A percentile compares a stretch with the other conserved stretches of the same genome.
Evolutionary conservation across 2,329 filamentous ascomycete genomes (phyloP).

Genomic region (Penicillium decumbens): DNA sequence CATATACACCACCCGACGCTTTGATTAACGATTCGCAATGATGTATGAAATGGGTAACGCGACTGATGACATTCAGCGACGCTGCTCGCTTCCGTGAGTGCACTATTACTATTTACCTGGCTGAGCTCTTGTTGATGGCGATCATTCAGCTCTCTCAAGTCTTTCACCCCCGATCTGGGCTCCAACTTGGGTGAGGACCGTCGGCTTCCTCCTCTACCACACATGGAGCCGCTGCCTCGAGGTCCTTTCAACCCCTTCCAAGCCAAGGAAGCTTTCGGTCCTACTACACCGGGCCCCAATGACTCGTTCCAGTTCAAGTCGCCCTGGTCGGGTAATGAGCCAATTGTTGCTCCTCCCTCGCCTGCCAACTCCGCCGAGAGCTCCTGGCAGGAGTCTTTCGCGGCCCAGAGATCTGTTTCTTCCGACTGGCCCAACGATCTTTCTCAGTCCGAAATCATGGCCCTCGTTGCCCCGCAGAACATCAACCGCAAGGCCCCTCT

Average conservation of each 20-base stretch:
- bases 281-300: conserved; percentile 33
- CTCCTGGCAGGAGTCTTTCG: conserved; percentile 34
- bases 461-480: conserved; percentile 34
- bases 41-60: conserved; percentile 32
- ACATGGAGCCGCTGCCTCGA: conserved; percentile 35
- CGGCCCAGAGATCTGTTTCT: conserved; percentile 25
- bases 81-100: conserved; percentile 38
- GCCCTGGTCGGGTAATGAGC: conserved; percentile 28
- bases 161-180: conserved; percentile 15
- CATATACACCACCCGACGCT: conserved; percentile 9
- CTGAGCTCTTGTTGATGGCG: background rate
- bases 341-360: conserved; percentile 33
- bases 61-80: conserved; percentile 28
- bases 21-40: conserved; percentile 13
- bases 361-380: conserved; percentile 38
- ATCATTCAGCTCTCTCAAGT: conserved; percentile 17
- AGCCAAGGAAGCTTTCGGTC: conserved; percentile 25
- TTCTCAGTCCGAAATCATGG: conserved; percentile 32
- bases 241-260: conserved; percentile 38
- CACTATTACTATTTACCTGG: background rate
- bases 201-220: conserved; percentile 37
- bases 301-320: conserved; percentile 35
- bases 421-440: conserved; percentile 35
- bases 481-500: conserved; percentile 39
- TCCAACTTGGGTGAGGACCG: conserved; percentile 34